Conservation (phyloP, 495 filamentous ascomycete genomes). For the Xylaria venustula region DNA sequence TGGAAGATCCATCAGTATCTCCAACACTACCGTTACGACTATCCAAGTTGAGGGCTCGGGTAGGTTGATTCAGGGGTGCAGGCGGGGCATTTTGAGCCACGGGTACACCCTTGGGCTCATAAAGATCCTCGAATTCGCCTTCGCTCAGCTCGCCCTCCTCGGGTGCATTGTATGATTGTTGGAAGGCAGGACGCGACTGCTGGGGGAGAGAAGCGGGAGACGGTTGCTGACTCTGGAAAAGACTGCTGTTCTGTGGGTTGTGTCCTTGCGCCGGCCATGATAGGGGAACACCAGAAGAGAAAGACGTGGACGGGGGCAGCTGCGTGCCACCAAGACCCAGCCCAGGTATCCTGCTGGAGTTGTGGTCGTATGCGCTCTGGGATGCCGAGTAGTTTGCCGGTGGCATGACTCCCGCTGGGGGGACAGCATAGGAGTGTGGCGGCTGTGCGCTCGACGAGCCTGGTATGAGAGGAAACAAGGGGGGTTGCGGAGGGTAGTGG, state of each 20-base stretch:
- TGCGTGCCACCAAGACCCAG: constrained; percentile 30
- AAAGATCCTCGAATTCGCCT: constrained; percentile 52
- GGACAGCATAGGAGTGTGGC: constrained; percentile 21
- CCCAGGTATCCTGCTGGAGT: constrained; percentile 42
- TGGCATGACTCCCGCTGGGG: constrained; percentile 10
- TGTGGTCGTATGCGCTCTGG: constrained; percentile 38
- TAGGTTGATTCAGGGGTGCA: constrained; percentile 7
- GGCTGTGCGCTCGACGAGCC: constrained; percentile 5
- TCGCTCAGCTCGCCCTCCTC: constrained; percentile 80
- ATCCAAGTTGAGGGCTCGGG: constrained; percentile 7
- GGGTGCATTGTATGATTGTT: constrained; percentile 24
- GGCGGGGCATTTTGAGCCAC: background rate
- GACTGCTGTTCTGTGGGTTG: background rate
- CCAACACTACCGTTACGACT: constrained; percentile 21
- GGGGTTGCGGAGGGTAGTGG: constrained; percentile 29
- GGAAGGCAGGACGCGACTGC: background rate
- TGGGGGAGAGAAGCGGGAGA: constrained; percentile 1
- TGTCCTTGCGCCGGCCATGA: constrained; percentile 18
- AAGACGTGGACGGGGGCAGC: background rate
- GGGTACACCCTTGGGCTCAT: constrained; percentile 33
- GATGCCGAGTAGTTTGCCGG: constrained; percentile 24
- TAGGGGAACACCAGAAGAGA: constrained; percentile 5
- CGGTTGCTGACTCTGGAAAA: constrained; percentile 1
- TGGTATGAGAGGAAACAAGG: constrained; percentile 17
- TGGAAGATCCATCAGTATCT: constrained; percentile 28